Conservation (phyloP, 805 yeast species). For the Yamadazyma sp. region DNA sequence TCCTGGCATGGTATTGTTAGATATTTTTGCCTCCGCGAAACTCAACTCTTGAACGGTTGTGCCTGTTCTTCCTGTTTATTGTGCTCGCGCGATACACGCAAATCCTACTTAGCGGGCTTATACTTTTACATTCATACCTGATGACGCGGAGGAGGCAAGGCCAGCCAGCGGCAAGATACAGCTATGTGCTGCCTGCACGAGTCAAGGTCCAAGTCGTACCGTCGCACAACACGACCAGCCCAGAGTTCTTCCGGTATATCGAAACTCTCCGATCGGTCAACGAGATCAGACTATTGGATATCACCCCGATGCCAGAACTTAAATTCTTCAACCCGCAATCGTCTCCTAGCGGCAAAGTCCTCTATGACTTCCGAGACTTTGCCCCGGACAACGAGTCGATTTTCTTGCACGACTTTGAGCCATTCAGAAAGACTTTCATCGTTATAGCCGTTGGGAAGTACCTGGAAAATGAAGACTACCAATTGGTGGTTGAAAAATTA, state of each 20-base stretch:
- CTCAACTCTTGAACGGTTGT: too few relatives aligned
- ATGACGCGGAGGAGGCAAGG: too few relatives aligned
- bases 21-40: conserved; percentile 10
- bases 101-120: too few relatives aligned
- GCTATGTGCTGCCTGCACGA: conserved; percentile 63
- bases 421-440: conserved; percentile 74
- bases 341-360: conserved; percentile 73
- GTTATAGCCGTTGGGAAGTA: conserved; percentile 48
- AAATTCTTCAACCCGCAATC: conserved; percentile 77
- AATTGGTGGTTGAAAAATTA: conserved; percentile 24
- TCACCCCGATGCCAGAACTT: conserved; percentile 55
- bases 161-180: conserved; percentile 33
- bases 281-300: conserved; percentile 74
- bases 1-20: conserved; percentile 66
- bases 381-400: conserved; percentile 55
- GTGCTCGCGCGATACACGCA: conserved; percentile 1
- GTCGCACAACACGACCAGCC: conserved; percentile 45
- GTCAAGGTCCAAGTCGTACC: conserved; percentile 72
- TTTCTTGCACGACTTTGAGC: conserved; percentile 84
- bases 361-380: conserved; percentile 53
- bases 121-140: too few relatives aligned
- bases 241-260: conserved; percentile 45
- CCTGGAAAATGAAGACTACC: conserved; percentile 13
- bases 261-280: conserved; percentile 45
- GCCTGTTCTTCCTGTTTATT: too few relatives aligned